Evolutionary conservation across 192 early-diverging fungal species (phyloP).

Genomic region (Cladochytrium replicatum): DNA sequence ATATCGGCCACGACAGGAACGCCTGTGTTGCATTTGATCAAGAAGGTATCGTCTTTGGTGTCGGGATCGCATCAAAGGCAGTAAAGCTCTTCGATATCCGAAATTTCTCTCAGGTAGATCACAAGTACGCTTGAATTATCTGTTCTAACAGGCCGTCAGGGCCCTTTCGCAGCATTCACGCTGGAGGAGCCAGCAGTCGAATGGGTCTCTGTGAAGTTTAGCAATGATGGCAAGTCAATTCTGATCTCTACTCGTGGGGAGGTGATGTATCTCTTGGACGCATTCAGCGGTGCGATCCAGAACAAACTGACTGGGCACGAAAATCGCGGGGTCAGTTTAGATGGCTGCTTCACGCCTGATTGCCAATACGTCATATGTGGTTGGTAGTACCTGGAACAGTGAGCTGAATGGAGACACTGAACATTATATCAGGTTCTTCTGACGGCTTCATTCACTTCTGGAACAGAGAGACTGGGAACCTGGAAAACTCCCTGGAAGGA

Average conservation of each 20-base stretch:
- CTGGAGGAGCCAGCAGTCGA: conserved; percentile 12
- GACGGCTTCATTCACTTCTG: conserved; percentile 58
- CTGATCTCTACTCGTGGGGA: conserved; percentile 54
- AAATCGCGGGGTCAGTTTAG: conserved; percentile 34
- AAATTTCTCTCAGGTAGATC: conserved; percentile 40
- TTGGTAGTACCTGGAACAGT: conserved; percentile 9
- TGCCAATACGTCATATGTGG: conserved; percentile 60
- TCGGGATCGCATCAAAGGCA: conserved; percentile 35
- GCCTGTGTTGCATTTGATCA: conserved; percentile 69
- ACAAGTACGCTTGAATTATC: no score
- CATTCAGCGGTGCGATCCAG: conserved; percentile 41
- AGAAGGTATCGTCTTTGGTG: conserved; percentile 66
- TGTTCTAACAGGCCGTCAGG: no score
- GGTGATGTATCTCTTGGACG: conserved; percentile 54
- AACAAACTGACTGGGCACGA: conserved; percentile 20
- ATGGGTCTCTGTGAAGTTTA: conserved; percentile 60
- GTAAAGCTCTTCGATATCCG: conserved; percentile 65
- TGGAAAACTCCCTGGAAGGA: conserved; percentile 18
- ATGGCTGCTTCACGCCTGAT: conserved; percentile 61
- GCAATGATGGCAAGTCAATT: conserved; percentile 65
- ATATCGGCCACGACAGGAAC: conserved; percentile 24
- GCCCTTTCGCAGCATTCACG: no score
- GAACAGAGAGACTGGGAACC: conserved; percentile 43
- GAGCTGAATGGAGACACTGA: not conserved
- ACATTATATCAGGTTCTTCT: conserved; percentile 51